Evolutionary conservation across 352 stramenopile genomes (phyloP).

Genomic region (Pythium guiyangense): DNA sequence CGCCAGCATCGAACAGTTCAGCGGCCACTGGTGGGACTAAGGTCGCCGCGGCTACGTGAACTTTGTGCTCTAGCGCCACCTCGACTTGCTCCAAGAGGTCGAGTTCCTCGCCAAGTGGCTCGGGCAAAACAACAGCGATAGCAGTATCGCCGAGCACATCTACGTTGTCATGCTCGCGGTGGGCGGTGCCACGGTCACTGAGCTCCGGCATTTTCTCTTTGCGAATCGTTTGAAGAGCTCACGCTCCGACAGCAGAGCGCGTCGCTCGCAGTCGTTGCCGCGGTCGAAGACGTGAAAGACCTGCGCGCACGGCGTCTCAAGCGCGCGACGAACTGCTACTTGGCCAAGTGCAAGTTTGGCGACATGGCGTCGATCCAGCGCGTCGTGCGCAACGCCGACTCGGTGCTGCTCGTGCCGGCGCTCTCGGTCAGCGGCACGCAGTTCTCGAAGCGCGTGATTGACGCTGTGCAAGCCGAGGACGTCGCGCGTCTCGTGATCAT

Average conservation of each 20-base stretch:
- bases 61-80: conserved; percentile 54
- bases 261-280: conserved; percentile 46
- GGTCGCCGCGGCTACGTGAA: conserved; percentile 91
- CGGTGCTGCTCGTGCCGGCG: conserved; percentile 59
- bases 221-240: conserved; percentile 59
- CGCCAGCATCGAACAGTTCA: not conserved
- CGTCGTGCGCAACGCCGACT: conserved; percentile 62
- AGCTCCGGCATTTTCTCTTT: too few relatives aligned
- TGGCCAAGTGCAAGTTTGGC: conserved; percentile 54
- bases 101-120: conserved; percentile 91
- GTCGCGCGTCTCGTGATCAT: conserved; percentile 55
- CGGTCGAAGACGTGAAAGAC: conserved; percentile 53
- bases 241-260: conserved; percentile 29
- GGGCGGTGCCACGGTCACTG: too few relatives aligned
- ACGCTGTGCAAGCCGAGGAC: conserved; percentile 41
- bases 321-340: conserved; percentile 41
- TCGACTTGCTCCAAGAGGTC: conserved; percentile 90
- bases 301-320: conserved; percentile 47
- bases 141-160: too few relatives aligned
- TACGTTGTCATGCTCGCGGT: too few relatives aligned
- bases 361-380: conserved; percentile 41
- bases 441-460: conserved; percentile 65
- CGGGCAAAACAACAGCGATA: too few relatives aligned
- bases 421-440: conserved; percentile 48
- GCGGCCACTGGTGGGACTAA: conserved; percentile 63